Evolutionary conservation across 345 rosid genomes (phyloP).

Genomic region (Citrus medica): DNA sequence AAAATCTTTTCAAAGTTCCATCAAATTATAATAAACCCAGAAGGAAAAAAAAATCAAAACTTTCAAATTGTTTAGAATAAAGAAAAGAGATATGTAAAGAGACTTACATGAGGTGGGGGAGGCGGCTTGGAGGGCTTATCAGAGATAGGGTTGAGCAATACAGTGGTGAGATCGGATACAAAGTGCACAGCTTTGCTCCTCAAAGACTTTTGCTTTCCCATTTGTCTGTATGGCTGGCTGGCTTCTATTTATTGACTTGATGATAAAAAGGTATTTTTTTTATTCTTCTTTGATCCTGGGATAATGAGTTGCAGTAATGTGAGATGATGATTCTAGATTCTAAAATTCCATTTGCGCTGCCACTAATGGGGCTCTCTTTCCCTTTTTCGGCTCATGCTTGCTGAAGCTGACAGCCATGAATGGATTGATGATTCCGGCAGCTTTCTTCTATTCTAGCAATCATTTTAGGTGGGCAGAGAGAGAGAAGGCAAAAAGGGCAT

Average conservation of each 20-base stretch:
- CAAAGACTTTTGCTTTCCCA: slow-evolving; percentile 70
- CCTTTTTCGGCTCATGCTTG: too few species aligned
- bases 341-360: too few species aligned
- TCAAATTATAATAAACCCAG: not conserved
- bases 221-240: not conserved
- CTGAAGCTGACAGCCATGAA: too few species aligned
- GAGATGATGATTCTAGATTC: too few species aligned
- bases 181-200: slow-evolving; percentile 92
- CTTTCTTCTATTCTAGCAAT: too few species aligned
- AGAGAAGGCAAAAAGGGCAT: not conserved
- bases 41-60: not conserved
- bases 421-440: too few species aligned
- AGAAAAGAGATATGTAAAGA: slow-evolving; percentile 4
- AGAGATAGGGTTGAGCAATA: slow-evolving; percentile 87
- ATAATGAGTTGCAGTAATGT: too few species aligned
- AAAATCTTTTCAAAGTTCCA: not conserved
- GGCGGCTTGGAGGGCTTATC: slow-evolving; percentile 61
- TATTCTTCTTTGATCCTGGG: too few species aligned
- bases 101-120: slow-evolving; percentile 29
- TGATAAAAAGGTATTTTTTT: too few species aligned
- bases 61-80: not conserved
- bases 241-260: not conserved
- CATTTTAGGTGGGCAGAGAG: too few species aligned
- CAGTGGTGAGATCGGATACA: slow-evolving; percentile 93
- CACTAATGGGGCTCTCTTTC: too few species aligned